Conservation (phyloP, 768 basidiomycete genomes). For the Mycena polygramma region DNA sequence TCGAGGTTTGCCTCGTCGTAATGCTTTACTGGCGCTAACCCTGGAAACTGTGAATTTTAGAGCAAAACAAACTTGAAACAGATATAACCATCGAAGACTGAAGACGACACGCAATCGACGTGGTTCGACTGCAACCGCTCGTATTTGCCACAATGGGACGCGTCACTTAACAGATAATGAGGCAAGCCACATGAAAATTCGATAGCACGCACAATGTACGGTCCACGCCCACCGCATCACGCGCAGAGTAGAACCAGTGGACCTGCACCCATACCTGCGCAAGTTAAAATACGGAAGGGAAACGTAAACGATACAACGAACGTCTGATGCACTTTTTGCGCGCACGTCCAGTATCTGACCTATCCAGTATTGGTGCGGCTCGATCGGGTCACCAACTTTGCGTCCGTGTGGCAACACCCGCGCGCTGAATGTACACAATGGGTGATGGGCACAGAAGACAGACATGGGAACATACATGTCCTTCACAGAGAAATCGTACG, state of each 20-base stretch:
- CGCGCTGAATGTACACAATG: slow-evolving; percentile 5
- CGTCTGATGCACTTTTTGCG: slow-evolving; percentile 5
- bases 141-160: slow-evolving; percentile 53
- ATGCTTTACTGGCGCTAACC: slow-evolving; percentile 45
- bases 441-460: background rate
- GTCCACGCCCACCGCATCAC: slow-evolving; percentile 58
- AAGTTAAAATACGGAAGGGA: background rate
- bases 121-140: slow-evolving; percentile 67
- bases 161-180: slow-evolving; percentile 48
- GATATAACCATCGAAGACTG: slow-evolving; percentile 57
- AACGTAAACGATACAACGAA: background rate
- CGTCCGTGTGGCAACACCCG: slow-evolving; percentile 19
- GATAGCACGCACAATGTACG: slow-evolving; percentile 62
- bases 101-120: slow-evolving; percentile 59
- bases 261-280: slow-evolving; percentile 67
- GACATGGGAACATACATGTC: slow-evolving; percentile 3
- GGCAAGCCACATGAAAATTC: background rate
- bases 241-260: slow-evolving; percentile 67
- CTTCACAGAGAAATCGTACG: background rate
- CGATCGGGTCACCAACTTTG: background rate
- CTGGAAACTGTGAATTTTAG: slow-evolving; percentile 43
- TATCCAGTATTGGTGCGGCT: slow-evolving; percentile 12
- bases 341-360: slow-evolving; percentile 20
- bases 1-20: slow-evolving; percentile 56
- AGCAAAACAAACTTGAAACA: background rate